Percentiles rank a stretch among this genome's conserved stretches.
phyloP scores from a whole-genome alignment of 2,329 filamentous ascomycete species.

The Pezicula carpinea region DNA sequence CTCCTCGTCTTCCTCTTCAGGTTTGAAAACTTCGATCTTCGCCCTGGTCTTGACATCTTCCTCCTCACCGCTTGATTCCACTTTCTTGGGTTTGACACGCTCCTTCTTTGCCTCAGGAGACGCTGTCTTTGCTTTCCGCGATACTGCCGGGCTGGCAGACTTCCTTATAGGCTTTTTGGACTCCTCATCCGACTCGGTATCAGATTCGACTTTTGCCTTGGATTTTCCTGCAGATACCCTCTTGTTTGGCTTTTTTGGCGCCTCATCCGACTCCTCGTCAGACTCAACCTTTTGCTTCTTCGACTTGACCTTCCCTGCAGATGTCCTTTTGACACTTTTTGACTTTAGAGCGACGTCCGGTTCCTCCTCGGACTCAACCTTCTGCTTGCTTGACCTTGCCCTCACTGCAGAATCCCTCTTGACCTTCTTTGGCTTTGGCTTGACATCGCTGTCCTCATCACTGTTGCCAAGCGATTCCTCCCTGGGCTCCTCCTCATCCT shows the following conservation, averaged over 20 bases:
- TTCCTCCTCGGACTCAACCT: neutral
- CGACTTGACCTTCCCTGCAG: neutral
- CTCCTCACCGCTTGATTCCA: slow-evolving; percentile 4
- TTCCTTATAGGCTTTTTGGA: slow-evolving; percentile 20
- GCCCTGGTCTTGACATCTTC: neutral
- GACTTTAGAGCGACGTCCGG: neutral
- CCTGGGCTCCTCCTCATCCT: neutral
- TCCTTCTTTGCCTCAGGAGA: slow-evolving; percentile 1
- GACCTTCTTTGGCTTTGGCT: neutral
- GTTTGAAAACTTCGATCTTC: slow-evolving; percentile 3
- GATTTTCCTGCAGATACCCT: slow-evolving; percentile 6
- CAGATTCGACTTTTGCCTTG: slow-evolving; percentile 14
- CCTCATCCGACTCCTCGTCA: slow-evolving; percentile 21
- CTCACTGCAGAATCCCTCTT: neutral
- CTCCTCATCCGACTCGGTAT: slow-evolving; percentile 25
- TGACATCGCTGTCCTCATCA: neutral
- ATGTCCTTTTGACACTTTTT: neutral
- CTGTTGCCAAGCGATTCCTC: no score
- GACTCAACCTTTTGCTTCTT: slow-evolving; percentile 28
- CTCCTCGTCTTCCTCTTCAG: slow-evolving; percentile 14
- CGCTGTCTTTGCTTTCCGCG: slow-evolving; percentile 2
- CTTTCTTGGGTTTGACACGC: slow-evolving; percentile 6
- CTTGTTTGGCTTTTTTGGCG: slow-evolving; percentile 12
- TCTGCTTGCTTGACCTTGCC: neutral
- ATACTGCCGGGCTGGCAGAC: neutral